Evolutionary conservation across 352 stramenopile species (phyloP).

Genomic region (Pilasporangium apinafurcum): DNA sequence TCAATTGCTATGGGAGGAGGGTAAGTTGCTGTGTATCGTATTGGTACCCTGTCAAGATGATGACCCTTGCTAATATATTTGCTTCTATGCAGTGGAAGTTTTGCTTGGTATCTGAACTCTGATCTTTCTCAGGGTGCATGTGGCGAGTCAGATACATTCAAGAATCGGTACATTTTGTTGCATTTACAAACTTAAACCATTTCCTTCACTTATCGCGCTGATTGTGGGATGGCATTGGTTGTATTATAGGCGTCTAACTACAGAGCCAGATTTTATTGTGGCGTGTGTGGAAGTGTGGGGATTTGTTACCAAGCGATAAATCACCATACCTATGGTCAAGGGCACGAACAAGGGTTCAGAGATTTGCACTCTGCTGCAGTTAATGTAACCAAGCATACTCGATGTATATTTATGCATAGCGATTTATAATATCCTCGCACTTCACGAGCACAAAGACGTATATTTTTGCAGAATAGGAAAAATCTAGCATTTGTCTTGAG

Average conservation of each 20-base stretch:
- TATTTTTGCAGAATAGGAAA: too few species aligned
- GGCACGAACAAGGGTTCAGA: too few species aligned
- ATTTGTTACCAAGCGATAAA: slow-evolving; percentile 49
- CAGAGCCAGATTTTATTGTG: slow-evolving; percentile 46
- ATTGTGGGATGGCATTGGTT: not conserved
- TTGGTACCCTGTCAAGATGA: too few species aligned
- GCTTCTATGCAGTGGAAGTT: slow-evolving; percentile 28
- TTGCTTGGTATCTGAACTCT: slow-evolving; percentile 62
- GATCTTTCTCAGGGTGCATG: slow-evolving; percentile 57
- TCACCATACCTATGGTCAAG: too few species aligned
- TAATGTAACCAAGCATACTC: too few species aligned
- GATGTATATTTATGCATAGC: too few species aligned
- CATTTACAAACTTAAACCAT: too few species aligned
- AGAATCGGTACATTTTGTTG: slow-evolving; percentile 27
- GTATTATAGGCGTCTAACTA: slow-evolving; percentile 26
- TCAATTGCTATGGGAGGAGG: slow-evolving; percentile 73
- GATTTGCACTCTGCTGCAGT: too few species aligned
- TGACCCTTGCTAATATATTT: not conserved
- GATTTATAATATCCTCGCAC: too few species aligned
- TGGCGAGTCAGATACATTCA: slow-evolving; percentile 45
- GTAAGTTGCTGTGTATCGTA: slow-evolving; percentile 15
- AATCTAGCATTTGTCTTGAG: too few species aligned
- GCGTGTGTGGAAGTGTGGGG: slow-evolving; percentile 66
- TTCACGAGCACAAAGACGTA: too few species aligned
- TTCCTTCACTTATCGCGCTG: too few species aligned